Evolutionary conservation across 768 basidiomycete genomes (phyloP).

Genomic region (Hysterangium stoloniferum): DNA sequence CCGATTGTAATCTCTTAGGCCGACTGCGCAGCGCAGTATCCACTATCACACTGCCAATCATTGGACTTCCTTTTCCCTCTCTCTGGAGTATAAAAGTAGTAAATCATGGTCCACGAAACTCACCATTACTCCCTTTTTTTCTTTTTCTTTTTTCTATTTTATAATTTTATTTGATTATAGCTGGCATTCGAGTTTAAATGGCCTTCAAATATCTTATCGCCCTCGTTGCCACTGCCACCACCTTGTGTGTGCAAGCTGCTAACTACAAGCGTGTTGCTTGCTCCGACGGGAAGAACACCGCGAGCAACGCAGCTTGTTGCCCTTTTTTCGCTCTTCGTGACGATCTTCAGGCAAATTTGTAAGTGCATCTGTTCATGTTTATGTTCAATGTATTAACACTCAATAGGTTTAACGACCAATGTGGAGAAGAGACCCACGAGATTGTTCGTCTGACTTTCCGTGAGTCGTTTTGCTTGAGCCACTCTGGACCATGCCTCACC

Average conservation of each 20-base stretch:
- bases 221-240: background rate
- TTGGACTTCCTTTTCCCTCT: too few relatives aligned
- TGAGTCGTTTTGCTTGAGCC: conserved; percentile 9
- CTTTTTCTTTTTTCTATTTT: background rate
- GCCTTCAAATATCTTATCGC: background rate
- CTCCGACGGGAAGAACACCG: conserved; percentile 24
- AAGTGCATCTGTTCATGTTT: conserved; percentile 8
- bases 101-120: too few relatives aligned
- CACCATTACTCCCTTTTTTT: background rate
- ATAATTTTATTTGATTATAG: too few relatives aligned
- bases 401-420: conserved; percentile 3
- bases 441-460: conserved; percentile 13
- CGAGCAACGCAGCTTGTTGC: conserved; percentile 26
- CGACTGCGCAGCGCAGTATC: too few relatives aligned
- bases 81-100: too few relatives aligned
- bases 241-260: background rate
- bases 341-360: conserved; percentile 20
- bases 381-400: background rate
- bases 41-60: too few relatives aligned
- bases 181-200: too few relatives aligned
- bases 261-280: conserved; percentile 21
- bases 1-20: too few relatives aligned
- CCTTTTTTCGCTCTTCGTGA: conserved; percentile 25
- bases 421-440: conserved; percentile 14
- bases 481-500: conserved; percentile 18